A percentile compares a stretch with the other conserved stretches of the same genome.
Evolutionary conservation across 2,329 filamentous ascomycete species (phyloP).

Genomic region (Alternaria metachromatica): DNA sequence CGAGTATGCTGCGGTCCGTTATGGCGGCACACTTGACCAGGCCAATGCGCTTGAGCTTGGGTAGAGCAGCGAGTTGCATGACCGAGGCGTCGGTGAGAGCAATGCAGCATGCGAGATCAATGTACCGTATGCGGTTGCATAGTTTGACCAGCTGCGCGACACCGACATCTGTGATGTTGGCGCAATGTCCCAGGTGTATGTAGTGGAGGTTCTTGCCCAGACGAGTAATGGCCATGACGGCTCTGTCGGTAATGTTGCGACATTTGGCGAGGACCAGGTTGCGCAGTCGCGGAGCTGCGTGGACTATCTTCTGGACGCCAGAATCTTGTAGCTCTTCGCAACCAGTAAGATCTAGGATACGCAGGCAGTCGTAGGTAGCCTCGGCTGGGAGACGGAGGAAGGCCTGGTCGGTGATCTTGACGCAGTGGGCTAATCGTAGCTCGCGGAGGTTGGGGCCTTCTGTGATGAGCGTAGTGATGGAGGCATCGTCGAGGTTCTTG

Average conservation of each 20-base stretch:
- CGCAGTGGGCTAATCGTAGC: conserved; percentile 84
- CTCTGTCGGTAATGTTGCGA: conserved; percentile 85
- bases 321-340: conserved; percentile 84
- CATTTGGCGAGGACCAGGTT: conserved; percentile 97
- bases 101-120: conserved; percentile 93
- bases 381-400: conserved; percentile 78
- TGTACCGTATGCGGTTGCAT: conserved; percentile 96
- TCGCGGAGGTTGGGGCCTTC: conserved; percentile 87
- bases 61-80: conserved; percentile 79
- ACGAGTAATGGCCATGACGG: conserved; percentile 84
- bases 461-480: conserved; percentile 79
- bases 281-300: conserved; percentile 82
- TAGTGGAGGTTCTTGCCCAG: conserved; percentile 97
- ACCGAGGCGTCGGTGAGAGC: conserved; percentile 89
- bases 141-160: conserved; percentile 82
- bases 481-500: conserved; percentile 77
- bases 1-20: conserved; percentile 86
- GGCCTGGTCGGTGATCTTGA: conserved; percentile 82
- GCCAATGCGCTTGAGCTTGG: conserved; percentile 93
- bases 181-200: conserved; percentile 92
- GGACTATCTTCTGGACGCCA: conserved; percentile 86
- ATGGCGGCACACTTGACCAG: conserved; percentile 92
- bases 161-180: conserved; percentile 86
- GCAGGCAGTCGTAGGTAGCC: conserved; percentile 80
- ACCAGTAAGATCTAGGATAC: conserved; percentile 92